Evolutionary conservation across 495 filamentous ascomycete genomes (phyloP), one percentile per base, ranked within the genome.

Genomic region (Xylaria palmicola): DNA sequence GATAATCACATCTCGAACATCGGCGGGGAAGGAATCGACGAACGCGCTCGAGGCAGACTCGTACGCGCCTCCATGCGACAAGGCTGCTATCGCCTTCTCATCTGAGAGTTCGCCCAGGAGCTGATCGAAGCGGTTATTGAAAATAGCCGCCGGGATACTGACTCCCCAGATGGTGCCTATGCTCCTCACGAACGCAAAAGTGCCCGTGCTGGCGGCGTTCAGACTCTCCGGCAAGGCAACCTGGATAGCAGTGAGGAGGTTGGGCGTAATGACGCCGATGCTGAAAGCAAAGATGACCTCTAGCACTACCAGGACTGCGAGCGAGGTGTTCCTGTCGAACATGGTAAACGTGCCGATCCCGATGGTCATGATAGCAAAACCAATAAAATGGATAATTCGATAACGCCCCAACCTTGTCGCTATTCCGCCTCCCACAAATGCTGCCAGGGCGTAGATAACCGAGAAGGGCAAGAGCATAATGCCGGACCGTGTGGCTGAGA

Each of bases 91-190:
- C 17, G 61, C 55, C 15, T 10, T n/a, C 3, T 26, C 12, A 52
- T 73, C 63, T 0, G 9, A 27, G 13, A 74, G 60, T 0, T n/a
- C 20, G 0, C 20, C 12, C 0, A 47, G 32, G 5, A 67, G 43
- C 22, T 61, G 17, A n/a, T 62, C 34, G 20, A 77, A 74, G 15
- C 62, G 67, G 47, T 67, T 72, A 69, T 84, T 84, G 74, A 85
- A 85, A 0, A 81, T 73, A 0, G 75, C 70, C 4, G 74, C 70
- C 1, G 82, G 79, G 20, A 85, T 67, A 4, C 79, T 66, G 0
- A 80, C 71, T 0, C 80, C 82, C 74, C 81, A 79, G 6, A 84
- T 70, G 13, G 62, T 63, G 0, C 82, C 83, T 17, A 82, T 76
- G 7, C 63, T 73, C 0, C 82, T 69, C 0, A 83, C 49, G 50